Evolutionary conservation across 129 eudicot species (phyloP).

Genomic region (Kitagawia praeruptora): DNA sequence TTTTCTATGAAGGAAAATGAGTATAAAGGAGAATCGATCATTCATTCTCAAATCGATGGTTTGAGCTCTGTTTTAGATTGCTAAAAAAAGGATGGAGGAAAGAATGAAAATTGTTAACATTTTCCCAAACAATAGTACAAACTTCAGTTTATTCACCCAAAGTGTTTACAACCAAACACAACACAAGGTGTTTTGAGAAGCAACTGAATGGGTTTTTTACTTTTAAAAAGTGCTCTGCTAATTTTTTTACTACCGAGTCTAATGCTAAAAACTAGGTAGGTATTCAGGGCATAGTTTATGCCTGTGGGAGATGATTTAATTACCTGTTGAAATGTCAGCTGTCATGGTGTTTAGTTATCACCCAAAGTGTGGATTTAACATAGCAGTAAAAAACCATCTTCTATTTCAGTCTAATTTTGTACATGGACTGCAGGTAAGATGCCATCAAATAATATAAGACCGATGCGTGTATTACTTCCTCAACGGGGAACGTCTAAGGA

Average conservation of each 20-base stretch:
- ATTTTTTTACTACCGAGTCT: neutral
- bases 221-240: neutral
- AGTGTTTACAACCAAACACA: neutral
- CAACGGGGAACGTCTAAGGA: conserved; percentile 36
- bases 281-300: neutral
- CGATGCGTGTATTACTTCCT: conserved; percentile 54
- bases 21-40: neutral
- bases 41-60: neutral
- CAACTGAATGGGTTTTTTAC: neutral
- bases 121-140: neutral
- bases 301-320: neutral
- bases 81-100: neutral
- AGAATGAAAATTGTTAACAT: too few relatives aligned
- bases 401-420: neutral
- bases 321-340: neutral
- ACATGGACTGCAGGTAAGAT: conserved; percentile 42
- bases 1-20: neutral
- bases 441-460: conserved; percentile 46
- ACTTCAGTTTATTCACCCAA: neutral
- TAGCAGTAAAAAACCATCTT: neutral
- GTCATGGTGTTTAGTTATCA: neutral
- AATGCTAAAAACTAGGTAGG: neutral
- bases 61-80: neutral
- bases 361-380: neutral
- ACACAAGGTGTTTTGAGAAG: neutral